Base-by-base conservation (phyloP, 2,329 filamentous ascomycete genomes). In the Verticillium longisporum region DNA sequence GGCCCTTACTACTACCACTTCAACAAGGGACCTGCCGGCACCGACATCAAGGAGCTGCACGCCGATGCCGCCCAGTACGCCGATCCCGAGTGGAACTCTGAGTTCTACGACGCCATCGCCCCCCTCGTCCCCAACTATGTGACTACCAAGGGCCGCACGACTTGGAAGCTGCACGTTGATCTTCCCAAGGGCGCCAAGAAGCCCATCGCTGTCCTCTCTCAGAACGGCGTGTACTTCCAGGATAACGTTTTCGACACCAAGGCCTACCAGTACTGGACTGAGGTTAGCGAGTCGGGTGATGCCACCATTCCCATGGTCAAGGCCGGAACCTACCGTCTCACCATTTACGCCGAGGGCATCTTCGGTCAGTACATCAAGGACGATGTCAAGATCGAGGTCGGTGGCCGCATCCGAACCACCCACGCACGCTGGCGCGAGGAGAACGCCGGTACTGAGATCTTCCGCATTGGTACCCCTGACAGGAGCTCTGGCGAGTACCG, bases 51-150 rank as follows among this genome's bases (percentile, higher is more conserved):
- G 21, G 74, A 75, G 1, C 77, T 86, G 2, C 77, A 82, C 26
- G 72, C 74, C 11, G 86, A 88, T 60, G 86, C 86, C 1, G 73
- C 76, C 18, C 72, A 78, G 62, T 80, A 79, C 62, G 81, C 80
- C 9, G 73, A 77, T 41, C 78, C 80, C 0, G 73, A 73, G 55
- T 88, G 84, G 83, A 84, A 85, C 57, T 71, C 75, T 4, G 78
- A 79, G 4, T 88, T 88, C 70, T 88, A 88, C 71, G 85, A 88
- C 67, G 79, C 79, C 1, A 87, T 89, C 58, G 83, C 85, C 7
- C 70, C 80, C 37, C 75, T 85, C 59, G 81, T 88, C 1, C 79
- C 84, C 1, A 85, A 84, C 62, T 86, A 86, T 64, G 78, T 85
- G 0, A 78, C 84, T 0, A 80, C 81, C 1, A 75, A 75, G 13